These are phyloP conservation scores for Tolypocladium guangdongense DNA, from an alignment of 2,329 filamentous ascomycete species.

Conservation along the genomic window DNA sequence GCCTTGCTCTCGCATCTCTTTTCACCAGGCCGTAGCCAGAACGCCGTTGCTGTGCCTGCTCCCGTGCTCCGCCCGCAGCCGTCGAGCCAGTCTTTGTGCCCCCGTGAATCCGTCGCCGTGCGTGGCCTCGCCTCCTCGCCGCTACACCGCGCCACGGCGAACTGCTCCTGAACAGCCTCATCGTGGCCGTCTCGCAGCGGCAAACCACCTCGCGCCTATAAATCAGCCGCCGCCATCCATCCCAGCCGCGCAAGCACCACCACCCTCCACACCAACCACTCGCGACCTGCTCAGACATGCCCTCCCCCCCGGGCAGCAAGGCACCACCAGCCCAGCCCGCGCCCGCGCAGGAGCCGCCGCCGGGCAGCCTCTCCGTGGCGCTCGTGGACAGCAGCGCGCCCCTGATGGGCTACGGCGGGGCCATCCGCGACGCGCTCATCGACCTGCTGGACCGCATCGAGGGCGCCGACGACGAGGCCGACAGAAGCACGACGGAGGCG, in stretches of 20 bases:
- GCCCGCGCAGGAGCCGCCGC: too few relatives aligned
- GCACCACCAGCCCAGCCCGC: too few relatives aligned
- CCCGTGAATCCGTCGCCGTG: background rate
- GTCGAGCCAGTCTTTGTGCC: background rate
- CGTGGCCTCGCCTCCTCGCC: background rate
- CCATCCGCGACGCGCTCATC: background rate
- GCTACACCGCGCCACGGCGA: background rate
- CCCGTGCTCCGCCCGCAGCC: background rate
- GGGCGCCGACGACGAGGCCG: background rate
- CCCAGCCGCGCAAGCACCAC: background rate
- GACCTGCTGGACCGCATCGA: background rate
- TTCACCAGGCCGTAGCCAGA: background rate
- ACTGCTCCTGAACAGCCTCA: background rate
- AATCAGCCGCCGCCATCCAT: background rate
- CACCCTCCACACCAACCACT: too few relatives aligned
- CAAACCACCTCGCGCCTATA: background rate
- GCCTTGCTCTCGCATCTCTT: background rate
- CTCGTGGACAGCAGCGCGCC: slow-evolving; percentile 4
- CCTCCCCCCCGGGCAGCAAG: too few relatives aligned
- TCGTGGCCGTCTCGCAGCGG: background rate
- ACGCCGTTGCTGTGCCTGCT: background rate
- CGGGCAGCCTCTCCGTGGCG: background rate
- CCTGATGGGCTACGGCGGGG: background rate
- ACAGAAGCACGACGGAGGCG: background rate
- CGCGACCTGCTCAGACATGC: too few relatives aligned